These are phyloP conservation scores for Coemansia asiatica DNA, from an alignment of 192 early-diverging fungal genomes.

Conservation along the genomic window DNA sequence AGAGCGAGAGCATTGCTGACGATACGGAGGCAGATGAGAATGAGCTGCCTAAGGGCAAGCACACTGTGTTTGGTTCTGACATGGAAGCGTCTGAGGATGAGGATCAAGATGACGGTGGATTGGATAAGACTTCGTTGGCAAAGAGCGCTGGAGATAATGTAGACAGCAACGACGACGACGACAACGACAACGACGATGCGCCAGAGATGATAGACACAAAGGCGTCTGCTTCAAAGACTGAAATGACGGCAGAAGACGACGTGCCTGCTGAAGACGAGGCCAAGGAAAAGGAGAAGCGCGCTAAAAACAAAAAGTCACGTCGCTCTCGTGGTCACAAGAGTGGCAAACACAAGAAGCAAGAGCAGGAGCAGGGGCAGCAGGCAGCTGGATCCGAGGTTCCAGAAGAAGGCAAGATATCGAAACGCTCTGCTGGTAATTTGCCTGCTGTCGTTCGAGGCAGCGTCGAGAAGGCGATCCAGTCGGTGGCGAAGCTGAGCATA, in stretches of 20 bases:
- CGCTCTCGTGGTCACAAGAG: slow-evolving; percentile 47
- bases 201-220: slow-evolving; percentile 43
- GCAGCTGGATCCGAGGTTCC: slow-evolving; percentile 1
- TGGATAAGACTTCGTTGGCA: background rate
- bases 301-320: slow-evolving; percentile 25
- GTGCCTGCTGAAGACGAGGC: background rate
- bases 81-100: slow-evolving; percentile 20
- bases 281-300: slow-evolving; percentile 1
- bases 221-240: background rate
- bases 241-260: background rate
- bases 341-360: background rate
- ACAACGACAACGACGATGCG: slow-evolving; percentile 40
- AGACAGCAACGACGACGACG: background rate
- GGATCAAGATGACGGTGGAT: background rate
- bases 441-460: slow-evolving; percentile 3
- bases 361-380: background rate
- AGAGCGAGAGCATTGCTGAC: slow-evolving; percentile 21
- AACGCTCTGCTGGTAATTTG: background rate
- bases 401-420: slow-evolving; percentile 7
- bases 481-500: slow-evolving; percentile 15
- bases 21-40: slow-evolving; percentile 7
- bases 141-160: slow-evolving; percentile 9
- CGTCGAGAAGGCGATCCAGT: slow-evolving; percentile 15
- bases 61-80: slow-evolving; percentile 24
- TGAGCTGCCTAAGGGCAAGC: background rate